Percentiles rank a stretch among this genome's conserved stretches.
phyloP scores from a whole-genome alignment of 306 rosid species.

The Nissolia schottii region DNA sequence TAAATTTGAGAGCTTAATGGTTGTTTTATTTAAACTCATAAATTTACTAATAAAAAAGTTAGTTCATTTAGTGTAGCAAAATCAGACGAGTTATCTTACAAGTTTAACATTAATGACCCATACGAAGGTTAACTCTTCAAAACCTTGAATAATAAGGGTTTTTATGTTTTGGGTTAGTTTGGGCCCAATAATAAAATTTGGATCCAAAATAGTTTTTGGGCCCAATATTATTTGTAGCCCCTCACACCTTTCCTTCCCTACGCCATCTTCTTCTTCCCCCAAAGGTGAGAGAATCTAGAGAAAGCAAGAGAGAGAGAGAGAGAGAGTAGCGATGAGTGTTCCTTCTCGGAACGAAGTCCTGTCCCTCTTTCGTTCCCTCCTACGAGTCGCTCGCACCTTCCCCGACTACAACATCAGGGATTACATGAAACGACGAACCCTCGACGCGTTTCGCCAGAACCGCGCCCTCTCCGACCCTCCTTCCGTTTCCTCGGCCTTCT shows the following conservation, averaged over 20 bases:
- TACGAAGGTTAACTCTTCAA: too few relatives aligned
- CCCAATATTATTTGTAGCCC: background rate
- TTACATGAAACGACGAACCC: conserved; percentile 64
- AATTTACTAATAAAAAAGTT: too few relatives aligned
- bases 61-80: too few relatives aligned
- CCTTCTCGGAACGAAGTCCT: conserved; percentile 34
- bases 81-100: too few relatives aligned
- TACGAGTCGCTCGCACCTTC: conserved; percentile 53
- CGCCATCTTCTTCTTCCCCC: background rate
- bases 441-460: conserved; percentile 59
- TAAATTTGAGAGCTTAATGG: too few relatives aligned
- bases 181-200: too few relatives aligned
- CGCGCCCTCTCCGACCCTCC: conserved; percentile 45
- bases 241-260: too few relatives aligned
- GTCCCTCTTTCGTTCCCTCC: conserved; percentile 50
- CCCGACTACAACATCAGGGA: conserved; percentile 76
- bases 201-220: background rate
- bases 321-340: background rate
- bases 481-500: conserved; percentile 36
- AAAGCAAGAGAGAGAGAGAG: background rate
- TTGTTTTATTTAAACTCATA: too few relatives aligned
- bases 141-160: too few relatives aligned
- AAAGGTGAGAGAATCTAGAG: background rate
- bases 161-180: too few relatives aligned
- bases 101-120: too few relatives aligned